Evolutionary conservation across 2,329 filamentous ascomycete genomes (phyloP).

Genomic region (Emydomyces testavorans): DNA sequence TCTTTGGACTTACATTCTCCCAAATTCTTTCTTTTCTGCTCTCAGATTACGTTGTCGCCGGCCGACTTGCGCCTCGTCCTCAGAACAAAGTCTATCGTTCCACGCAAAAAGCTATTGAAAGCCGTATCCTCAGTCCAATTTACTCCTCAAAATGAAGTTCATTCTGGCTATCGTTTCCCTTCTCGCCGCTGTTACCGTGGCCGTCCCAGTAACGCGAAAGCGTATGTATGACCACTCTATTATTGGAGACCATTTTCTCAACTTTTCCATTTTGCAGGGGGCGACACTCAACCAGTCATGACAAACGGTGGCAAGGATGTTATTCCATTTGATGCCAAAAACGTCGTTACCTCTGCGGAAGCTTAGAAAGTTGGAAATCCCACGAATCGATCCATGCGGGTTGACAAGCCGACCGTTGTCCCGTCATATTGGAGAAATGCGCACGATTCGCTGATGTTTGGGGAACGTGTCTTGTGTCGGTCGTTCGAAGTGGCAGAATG

Average conservation of each 20-base stretch:
- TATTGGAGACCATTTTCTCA: not conserved
- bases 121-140: not conserved
- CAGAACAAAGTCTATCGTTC: not conserved
- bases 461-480: not conserved
- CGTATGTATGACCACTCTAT: constrained; percentile 9
- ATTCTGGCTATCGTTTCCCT: constrained; percentile 13
- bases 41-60: not conserved
- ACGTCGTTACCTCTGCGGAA: constrained; percentile 7
- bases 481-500: not conserved
- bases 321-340: constrained; percentile 15
- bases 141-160: constrained; percentile 15
- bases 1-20: not conserved
- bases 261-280: constrained; percentile 6
- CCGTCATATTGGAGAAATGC: not conserved
- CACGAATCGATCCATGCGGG: not conserved
- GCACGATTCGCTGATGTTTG: not conserved
- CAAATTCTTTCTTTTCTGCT: not conserved
- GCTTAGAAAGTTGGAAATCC: constrained; percentile 3
- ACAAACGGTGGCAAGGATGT: constrained; percentile 13
- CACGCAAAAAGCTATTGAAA: not conserved
- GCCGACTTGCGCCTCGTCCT: not conserved
- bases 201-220: constrained; percentile 14
- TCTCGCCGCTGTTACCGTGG: constrained; percentile 14
- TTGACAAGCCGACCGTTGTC: not conserved
- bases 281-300: constrained; percentile 16